Conservation (phyloP, 768 basidiomycete species). For the Boletus vermiculosoides region DNA sequence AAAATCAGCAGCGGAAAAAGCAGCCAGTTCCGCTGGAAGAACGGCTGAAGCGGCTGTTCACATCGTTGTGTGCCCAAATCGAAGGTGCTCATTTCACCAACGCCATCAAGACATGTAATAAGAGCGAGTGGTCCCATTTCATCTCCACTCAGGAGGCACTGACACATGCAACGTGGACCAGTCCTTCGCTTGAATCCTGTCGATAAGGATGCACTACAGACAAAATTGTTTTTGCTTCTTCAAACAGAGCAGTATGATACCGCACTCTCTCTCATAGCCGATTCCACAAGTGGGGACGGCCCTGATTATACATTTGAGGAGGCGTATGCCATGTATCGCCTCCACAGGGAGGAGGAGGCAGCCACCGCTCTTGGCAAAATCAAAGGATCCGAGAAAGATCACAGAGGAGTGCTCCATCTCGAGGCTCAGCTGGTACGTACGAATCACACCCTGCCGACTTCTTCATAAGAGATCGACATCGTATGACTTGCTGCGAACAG, state of each 20-base stretch:
- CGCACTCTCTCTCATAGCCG: slow-evolving; percentile 60
- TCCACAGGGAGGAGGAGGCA: slow-evolving; percentile 76
- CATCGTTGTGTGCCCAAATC: slow-evolving; percentile 81
- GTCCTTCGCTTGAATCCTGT: slow-evolving; percentile 68
- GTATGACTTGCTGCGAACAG: slow-evolving; percentile 38
- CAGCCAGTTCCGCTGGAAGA: slow-evolving; percentile 22
- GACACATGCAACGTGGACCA: slow-evolving; percentile 32
- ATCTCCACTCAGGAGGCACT: slow-evolving; percentile 21
- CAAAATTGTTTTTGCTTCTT: slow-evolving; percentile 83
- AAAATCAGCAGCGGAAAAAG: slow-evolving; percentile 19
- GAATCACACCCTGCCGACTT: slow-evolving; percentile 13
- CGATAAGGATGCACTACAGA: slow-evolving; percentile 72
- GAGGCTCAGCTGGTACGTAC: slow-evolving; percentile 81
- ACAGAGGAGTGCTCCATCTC: slow-evolving; percentile 71
- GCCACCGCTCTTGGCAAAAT: slow-evolving; percentile 47
- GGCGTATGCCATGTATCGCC: slow-evolving; percentile 81
- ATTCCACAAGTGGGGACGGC: slow-evolving; percentile 10
- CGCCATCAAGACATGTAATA: slow-evolving; percentile 89
- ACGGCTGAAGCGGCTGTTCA: slow-evolving; percentile 60
- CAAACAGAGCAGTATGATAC: slow-evolving; percentile 80
- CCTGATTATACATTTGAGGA: slow-evolving; percentile 54
- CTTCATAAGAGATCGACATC: slow-evolving; percentile 18
- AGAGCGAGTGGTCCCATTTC: slow-evolving; percentile 54
- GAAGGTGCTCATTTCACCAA: slow-evolving; percentile 86
- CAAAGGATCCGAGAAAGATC: slow-evolving; percentile 43